Conservation (phyloP, 2,329 filamentous ascomycete genomes). For the Aspergillus phoenicis region DNA sequence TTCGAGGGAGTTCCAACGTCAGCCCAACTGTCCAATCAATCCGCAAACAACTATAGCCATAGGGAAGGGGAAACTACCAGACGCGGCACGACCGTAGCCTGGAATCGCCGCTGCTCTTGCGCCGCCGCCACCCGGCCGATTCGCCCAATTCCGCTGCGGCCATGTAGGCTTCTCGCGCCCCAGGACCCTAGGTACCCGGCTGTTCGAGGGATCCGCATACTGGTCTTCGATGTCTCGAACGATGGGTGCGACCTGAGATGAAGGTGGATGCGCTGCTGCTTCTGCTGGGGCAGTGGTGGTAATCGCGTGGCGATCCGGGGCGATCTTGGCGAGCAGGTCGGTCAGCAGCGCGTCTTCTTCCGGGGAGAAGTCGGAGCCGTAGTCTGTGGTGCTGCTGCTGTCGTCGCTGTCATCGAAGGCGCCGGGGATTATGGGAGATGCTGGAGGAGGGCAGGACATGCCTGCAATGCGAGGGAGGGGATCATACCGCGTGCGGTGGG, state of each 20-base stretch:
- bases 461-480: constrained; percentile 26
- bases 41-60: constrained; percentile 28
- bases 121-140: constrained; percentile 16
- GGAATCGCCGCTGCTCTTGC: constrained; percentile 32
- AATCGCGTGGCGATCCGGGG: constrained; percentile 31
- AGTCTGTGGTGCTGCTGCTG: constrained; percentile 52
- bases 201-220: constrained; percentile 39
- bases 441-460: constrained; percentile 35
- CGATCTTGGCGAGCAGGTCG: constrained; percentile 53
- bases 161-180: constrained; percentile 41
- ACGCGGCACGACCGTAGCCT: constrained; percentile 29
- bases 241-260: constrained; percentile 18
- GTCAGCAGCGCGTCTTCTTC: constrained; percentile 59
- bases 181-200: constrained; percentile 46
- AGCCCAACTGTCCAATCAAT: constrained; percentile 44
- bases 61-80: constrained; percentile 42
- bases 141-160: constrained; percentile 15
- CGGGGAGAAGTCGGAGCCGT: constrained; percentile 64
- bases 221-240: constrained; percentile 49
- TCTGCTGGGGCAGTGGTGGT: constrained; percentile 25
- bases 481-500: constrained; percentile 23
- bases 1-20: constrained; percentile 59
- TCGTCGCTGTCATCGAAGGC: constrained; percentile 18
- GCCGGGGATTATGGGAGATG: constrained; percentile 23
- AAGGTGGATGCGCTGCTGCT: constrained; percentile 8